A percentile compares a stretch with the other conserved stretches of the same genome.
These are phyloP conservation scores for Rhodosporidiobolus sp. DNA, from an alignment of 768 basidiomycete species.

Conservation along the genomic window DNA sequence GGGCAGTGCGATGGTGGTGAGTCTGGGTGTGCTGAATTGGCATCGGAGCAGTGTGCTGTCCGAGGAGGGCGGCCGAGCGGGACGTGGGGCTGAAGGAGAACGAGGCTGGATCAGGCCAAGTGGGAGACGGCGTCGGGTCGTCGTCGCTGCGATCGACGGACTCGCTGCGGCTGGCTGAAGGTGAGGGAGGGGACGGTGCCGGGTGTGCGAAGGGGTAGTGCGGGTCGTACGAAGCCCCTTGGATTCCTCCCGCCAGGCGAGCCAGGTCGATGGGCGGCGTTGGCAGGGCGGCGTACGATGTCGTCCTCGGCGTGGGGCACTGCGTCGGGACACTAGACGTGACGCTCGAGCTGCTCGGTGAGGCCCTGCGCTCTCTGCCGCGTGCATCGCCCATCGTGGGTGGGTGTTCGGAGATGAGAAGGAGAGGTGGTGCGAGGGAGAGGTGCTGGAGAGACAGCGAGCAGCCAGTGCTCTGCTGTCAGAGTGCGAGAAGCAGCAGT, in stretches of 20 bases:
- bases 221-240: background rate
- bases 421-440: background rate
- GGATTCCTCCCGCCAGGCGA: background rate
- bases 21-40: background rate
- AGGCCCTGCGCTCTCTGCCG: no score
- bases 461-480: no score
- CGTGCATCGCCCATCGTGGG: no score
- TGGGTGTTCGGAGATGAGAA: background rate
- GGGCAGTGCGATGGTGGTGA: background rate
- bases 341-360: background rate
- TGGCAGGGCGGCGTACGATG: background rate
- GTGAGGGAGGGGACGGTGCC: background rate
- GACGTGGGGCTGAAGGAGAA: slow-evolving; percentile 6
- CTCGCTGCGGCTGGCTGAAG: no score
- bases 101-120: slow-evolving; percentile 10
- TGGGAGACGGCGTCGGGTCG: background rate
- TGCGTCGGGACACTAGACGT: background rate
- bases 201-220: background rate
- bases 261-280: background rate
- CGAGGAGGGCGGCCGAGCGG: background rate
- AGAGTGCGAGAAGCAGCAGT: no score
- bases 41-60: background rate
- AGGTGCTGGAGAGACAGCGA: background rate
- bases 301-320: background rate
- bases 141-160: background rate